Conservation (phyloP, 2,329 filamentous ascomycete genomes). For the Sclerotiophoma versabilis region DNA sequence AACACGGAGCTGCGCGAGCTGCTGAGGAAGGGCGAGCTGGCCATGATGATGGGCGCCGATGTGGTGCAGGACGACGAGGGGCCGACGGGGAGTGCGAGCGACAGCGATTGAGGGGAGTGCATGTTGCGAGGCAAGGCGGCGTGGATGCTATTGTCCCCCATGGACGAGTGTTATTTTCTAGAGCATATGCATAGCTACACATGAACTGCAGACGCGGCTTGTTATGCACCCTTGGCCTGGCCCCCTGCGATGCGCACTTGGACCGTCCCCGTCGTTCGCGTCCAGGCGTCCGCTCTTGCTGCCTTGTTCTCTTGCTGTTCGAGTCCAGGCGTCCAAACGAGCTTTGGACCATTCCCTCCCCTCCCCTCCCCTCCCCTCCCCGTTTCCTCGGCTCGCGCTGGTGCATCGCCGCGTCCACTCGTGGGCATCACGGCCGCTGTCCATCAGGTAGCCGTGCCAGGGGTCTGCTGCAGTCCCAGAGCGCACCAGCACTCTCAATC, state of each 20-base stretch:
- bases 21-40: constrained; percentile 75
- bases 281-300: too few species aligned
- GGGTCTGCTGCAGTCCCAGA: background rate
- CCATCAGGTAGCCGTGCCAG: background rate
- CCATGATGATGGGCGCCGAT: constrained; percentile 57
- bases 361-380: background rate
- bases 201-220: background rate
- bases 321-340: too few species aligned
- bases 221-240: background rate
- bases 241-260: background rate
- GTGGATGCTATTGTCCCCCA: background rate
- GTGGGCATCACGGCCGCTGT: background rate
- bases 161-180: background rate
- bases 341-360: background rate
- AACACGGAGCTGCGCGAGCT: constrained; percentile 68
- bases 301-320: background rate
- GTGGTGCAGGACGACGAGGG: constrained; percentile 58
- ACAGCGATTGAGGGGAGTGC: constrained; percentile 45
- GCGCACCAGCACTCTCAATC: background rate
- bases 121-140: background rate
- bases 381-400: background rate
- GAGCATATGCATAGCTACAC: constrained; percentile 6
- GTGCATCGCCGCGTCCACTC: background rate
- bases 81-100: constrained; percentile 57
- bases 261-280: too few species aligned